phyloP scores from a whole-genome alignment of 352 stramenopile genomes.

The Pythium scleroteichum region DNA sequence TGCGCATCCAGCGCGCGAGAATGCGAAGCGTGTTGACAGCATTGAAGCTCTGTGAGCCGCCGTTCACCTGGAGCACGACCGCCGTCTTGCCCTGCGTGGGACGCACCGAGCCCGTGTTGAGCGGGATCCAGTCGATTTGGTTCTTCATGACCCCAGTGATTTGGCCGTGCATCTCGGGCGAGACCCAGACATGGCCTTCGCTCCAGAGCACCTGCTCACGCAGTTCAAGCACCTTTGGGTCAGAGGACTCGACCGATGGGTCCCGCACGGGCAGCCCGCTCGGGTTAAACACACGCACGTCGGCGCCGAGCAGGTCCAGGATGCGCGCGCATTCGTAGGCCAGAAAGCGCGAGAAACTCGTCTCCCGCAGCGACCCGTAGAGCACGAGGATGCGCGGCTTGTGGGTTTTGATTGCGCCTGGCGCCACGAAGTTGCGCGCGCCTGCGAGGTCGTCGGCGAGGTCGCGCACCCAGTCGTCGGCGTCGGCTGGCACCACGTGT shows the following conservation, averaged over 20 bases:
- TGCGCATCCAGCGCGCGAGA: slow-evolving; percentile 69
- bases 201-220: slow-evolving; percentile 59
- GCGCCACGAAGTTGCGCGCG: slow-evolving; percentile 19
- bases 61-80: slow-evolving; percentile 53
- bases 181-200: slow-evolving; percentile 66
- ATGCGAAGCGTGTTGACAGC: slow-evolving; percentile 56
- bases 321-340: slow-evolving; percentile 61
- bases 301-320: slow-evolving; percentile 56
- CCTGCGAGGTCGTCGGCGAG: slow-evolving; percentile 26
- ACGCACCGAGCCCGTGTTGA: slow-evolving; percentile 60
- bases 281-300: slow-evolving; percentile 48
- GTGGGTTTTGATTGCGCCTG: slow-evolving; percentile 30
- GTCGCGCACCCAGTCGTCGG: slow-evolving; percentile 30
- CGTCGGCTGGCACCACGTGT: slow-evolving; percentile 23
- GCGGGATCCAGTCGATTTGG: slow-evolving; percentile 68
- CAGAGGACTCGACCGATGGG: slow-evolving; percentile 43
- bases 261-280: slow-evolving; percentile 55
- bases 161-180: slow-evolving; percentile 64
- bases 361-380: slow-evolving; percentile 57
- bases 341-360: slow-evolving; percentile 47
- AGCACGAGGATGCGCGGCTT: slow-evolving; percentile 56
- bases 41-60: slow-evolving; percentile 63
- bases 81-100: slow-evolving; percentile 60
- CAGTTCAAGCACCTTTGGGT: slow-evolving; percentile 62
- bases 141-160: slow-evolving; percentile 75